Conservation (phyloP, 176 grass and related monocot genomes). For the Eleusine coracana region DNA sequence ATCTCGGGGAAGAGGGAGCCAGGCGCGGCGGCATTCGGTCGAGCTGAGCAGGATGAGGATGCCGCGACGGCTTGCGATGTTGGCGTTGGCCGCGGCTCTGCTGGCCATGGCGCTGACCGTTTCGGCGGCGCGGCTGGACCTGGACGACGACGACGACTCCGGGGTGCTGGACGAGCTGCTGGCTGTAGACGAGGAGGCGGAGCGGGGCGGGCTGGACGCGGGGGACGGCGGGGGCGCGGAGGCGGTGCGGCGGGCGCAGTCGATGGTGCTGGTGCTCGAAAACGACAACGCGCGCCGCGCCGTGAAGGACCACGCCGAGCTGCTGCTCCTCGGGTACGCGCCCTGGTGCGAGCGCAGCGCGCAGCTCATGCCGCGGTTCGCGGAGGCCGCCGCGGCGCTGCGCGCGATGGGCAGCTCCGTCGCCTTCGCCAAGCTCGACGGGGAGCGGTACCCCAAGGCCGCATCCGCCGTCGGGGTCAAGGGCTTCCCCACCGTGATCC, state of each 20-base stretch:
- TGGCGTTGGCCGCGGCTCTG: slow-evolving; percentile 17
- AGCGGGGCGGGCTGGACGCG: slow-evolving; percentile 32
- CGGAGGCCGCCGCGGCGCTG: slow-evolving; percentile 79
- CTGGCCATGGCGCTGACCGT: slow-evolving; percentile 42
- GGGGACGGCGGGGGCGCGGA: slow-evolving; percentile 35
- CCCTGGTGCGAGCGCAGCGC: slow-evolving; percentile 94
- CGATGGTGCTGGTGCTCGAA: slow-evolving; percentile 81
- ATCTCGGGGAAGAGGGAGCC: slow-evolving; percentile 27
- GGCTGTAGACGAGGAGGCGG: slow-evolving; percentile 80
- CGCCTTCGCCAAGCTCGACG: slow-evolving; percentile 86
- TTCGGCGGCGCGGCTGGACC: slow-evolving; percentile 46
- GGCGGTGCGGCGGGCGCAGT: slow-evolving; percentile 71
- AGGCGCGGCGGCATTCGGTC: slow-evolving; percentile 1
- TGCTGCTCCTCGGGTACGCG: slow-evolving; percentile 85
- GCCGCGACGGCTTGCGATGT: slow-evolving; percentile 1
- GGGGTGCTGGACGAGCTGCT: slow-evolving; percentile 76
- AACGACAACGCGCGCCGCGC: slow-evolving; percentile 80
- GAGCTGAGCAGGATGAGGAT: slow-evolving; percentile 30
- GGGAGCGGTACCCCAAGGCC: slow-evolving; percentile 82
- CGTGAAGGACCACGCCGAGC: slow-evolving; percentile 59
- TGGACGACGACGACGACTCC: slow-evolving; percentile 64
- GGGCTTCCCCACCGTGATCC: slow-evolving; percentile 83
- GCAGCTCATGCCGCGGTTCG: slow-evolving; percentile 88
- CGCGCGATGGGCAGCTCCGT: slow-evolving; percentile 77
- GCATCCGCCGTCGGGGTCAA: slow-evolving; percentile 68